phyloP scores from a whole-genome alignment of 2,329 filamentous ascomycete genomes.

The Venturia nashicola region DNA sequence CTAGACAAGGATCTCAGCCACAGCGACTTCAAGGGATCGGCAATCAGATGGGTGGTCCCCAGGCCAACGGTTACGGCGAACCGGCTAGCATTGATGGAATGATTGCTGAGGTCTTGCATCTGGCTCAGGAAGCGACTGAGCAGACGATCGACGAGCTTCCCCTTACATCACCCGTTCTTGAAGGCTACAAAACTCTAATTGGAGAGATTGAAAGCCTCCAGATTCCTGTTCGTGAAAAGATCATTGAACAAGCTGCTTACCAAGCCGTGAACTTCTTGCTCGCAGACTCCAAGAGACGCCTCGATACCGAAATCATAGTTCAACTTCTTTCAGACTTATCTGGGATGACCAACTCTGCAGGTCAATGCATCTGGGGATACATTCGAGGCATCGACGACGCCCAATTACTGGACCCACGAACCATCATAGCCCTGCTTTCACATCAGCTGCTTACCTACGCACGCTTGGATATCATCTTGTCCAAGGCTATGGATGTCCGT shows the following conservation, averaged over 20 bases:
- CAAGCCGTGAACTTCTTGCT: conserved; percentile 46
- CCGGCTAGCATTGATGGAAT: conserved; percentile 36
- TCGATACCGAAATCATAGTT: conserved; percentile 53
- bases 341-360: conserved; percentile 44
- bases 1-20: conserved; percentile 42
- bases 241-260: conserved; percentile 40
- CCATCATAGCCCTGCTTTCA: conserved; percentile 48
- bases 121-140: conserved; percentile 43
- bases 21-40: conserved; percentile 20
- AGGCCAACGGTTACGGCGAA: conserved; percentile 50
- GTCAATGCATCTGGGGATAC: conserved; percentile 40
- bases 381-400: conserved; percentile 42
- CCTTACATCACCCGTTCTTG: conserved; percentile 41
- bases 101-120: conserved; percentile 44
- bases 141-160: conserved; percentile 46
- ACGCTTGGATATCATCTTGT: conserved; percentile 49
- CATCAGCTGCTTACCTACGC: conserved; percentile 48
- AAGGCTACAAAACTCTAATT: conserved; percentile 45
- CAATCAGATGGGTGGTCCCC: conserved; percentile 23
- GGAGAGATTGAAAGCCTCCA: conserved; percentile 21
- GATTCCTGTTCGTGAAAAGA: conserved; percentile 39
- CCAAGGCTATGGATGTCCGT: conserved; percentile 58
- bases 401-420: conserved; percentile 45
- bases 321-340: conserved; percentile 50
- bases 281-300: conserved; percentile 37